Evolutionary conservation across 73 alveolate species (phyloP).

Genomic region (Symbiodinium natans): DNA sequence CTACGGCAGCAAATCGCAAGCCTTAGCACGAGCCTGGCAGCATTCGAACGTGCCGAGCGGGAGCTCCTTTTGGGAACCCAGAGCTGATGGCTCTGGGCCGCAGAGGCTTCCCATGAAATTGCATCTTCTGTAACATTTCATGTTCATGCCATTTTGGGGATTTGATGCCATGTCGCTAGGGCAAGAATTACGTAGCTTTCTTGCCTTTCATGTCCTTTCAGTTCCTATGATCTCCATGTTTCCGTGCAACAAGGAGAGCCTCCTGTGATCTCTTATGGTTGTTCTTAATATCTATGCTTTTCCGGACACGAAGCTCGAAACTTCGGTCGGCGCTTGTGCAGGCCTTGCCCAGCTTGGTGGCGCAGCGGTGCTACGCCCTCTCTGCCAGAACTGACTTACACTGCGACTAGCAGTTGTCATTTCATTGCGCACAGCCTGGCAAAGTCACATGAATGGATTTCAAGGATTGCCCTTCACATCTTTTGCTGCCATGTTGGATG

Average conservation of each 20-base stretch:
- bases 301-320: too few species aligned
- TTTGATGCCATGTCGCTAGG: background rate
- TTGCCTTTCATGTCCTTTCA: too few species aligned
- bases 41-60: slow-evolving; percentile 38
- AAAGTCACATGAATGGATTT: background rate
- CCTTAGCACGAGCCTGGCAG: slow-evolving; percentile 53
- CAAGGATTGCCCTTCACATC: background rate
- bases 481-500: slow-evolving; percentile 23
- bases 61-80: slow-evolving; percentile 4
- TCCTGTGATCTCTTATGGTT: background rate
- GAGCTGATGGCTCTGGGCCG: background rate
- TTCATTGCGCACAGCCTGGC: background rate
- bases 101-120: background rate
- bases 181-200: too few species aligned
- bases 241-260: background rate
- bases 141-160: background rate
- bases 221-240: background rate
- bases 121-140: background rate
- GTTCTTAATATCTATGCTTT: background rate
- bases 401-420: background rate
- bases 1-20: slow-evolving; percentile 41
- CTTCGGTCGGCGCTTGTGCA: too few species aligned
- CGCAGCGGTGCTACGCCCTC: background rate
- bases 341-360: background rate
- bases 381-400: background rate